Evolutionary conservation across 73 alveolate species (phyloP), one percentile per base, ranked within the genome.

Genomic region (Symbiodinium pilosum): DNA sequence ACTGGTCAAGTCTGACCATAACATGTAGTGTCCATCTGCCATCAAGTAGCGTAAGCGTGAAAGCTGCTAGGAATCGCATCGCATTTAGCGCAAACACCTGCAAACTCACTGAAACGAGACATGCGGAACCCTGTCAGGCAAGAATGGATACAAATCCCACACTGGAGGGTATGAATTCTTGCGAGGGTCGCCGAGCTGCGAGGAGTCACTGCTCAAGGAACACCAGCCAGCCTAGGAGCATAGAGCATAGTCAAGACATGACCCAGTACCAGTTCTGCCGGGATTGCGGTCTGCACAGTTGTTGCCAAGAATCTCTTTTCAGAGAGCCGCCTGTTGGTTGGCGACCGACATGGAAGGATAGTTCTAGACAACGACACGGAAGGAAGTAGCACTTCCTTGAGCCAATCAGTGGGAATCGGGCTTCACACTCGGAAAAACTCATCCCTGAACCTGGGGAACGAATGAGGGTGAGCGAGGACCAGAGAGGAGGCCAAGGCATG

Each of bases 211-310:
- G 52, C 42, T 34, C 89, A 81, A 43, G 97, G 84, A 91, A 32
- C 68, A 71, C 88, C 87, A 91, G 97, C 89, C n/a, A n/a, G 97
- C 97, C 97, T 91, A n/a, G 81, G 81, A 64, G 81, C 34, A 9
- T 6, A 14, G 59, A 47, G 59, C 59, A 47, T n/a, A n/a, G n/a
- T n/a, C n/a, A n/a, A n/a, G n/a, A n/a, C n/a, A n/a, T n/a, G n/a
- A n/a, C n/a, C n/a, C n/a, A n/a, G 73, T 24, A 54, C 3, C 26
- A 0, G 2, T 16, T 11, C 68, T 16, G 28, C 34, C n/a, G 11
- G 4, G 32, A 16, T 6, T 12, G 30, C 28, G 26, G 3, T 26
- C 30, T n/a, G 30, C 28, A 16, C 32, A 26, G 32, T 5, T 54
- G 73, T 24, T 21, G 44, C 54, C 41, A 30, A 91, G 97, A 16